A percentile compares a stretch with the other conserved stretches of the same genome.
Conservation (phyloP, 257 asterid species). For the Leptodermis oblonga region DNA sequence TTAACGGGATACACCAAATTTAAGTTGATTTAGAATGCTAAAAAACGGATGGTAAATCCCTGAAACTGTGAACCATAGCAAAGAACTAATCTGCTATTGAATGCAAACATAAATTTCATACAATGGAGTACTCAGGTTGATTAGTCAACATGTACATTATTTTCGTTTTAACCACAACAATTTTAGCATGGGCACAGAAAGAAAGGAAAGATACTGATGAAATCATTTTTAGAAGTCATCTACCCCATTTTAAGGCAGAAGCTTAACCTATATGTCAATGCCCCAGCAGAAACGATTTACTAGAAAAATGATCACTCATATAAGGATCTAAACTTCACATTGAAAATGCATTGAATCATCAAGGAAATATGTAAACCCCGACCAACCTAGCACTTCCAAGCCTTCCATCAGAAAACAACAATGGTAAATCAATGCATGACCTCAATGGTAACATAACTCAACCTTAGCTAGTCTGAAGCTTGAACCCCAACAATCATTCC, state of each 20-base stretch:
- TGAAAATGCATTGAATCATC: neutral
- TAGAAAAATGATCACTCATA: neutral
- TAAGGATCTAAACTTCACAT: neutral
- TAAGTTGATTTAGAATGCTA: neutral
- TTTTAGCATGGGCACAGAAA: neutral
- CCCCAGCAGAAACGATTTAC: neutral
- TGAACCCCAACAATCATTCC: no score
- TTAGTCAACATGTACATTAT: neutral
- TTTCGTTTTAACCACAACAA: neutral
- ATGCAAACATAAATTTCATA: neutral
- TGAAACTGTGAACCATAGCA: neutral
- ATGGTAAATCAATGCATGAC: neutral
- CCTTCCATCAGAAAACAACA: neutral
- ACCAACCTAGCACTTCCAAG: neutral
- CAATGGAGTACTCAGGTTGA: neutral
- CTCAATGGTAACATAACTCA: no score
- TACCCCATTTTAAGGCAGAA: neutral
- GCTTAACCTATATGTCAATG: neutral
- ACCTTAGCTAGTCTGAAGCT: no score
- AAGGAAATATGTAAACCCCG: neutral
- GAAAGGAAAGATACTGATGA: neutral
- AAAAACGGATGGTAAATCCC: neutral
- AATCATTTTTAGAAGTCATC: neutral
- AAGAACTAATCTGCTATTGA: neutral
- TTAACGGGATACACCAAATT: neutral